Base-by-base conservation (phyloP, 2,329 filamentous ascomycete genomes). In the Chaetomiaceae sp. region DNA sequence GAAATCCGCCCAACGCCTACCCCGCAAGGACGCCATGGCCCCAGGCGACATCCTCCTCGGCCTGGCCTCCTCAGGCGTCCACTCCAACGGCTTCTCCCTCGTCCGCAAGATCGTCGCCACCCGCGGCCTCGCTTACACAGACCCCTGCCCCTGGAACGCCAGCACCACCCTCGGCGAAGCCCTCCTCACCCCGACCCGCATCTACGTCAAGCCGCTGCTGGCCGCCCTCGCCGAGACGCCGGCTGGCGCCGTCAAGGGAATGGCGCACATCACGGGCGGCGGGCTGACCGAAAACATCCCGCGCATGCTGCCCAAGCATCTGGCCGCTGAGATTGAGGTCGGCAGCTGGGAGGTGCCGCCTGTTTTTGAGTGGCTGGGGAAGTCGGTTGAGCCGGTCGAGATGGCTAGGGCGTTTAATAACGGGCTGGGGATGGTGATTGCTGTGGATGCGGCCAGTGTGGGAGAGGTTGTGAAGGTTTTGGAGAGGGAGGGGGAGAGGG, bases 51-150 rank as follows among this genome's bases (percentile, higher is more conserved):
- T 96, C 3, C 79, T 99, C 2, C 76, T 99, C 5, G 93, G 90
- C 19, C 77, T 99, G 10, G 85, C 81, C 10, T 96, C 90, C 20
- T 87, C 82, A 51, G 93, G 93, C 27, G 82, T 92, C 1, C 93
- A 99, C 75, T 96, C 91, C 30, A 99, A 99, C 70, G 93, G 93
- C 43, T 99, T 95, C 76, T 96, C 91, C 0, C 84, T 99, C n/a
- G 86, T 97, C 30, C 86, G 93, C 55, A 88, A 89, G 65, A 91
- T 97, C 62, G 77, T 97, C 57, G 82, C 89, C 60, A 77, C 78
- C 53, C 80, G 85, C 31, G 82, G 83, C 4, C 74, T 97, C 4
- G 72, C 72, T 38, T 96, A 91, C 72, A 75, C 78, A 12, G 83
- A 86, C 59, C 66, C 77, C 1, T 85, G 87, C 1, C 93, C 93